Conservation (phyloP, 2,329 filamentous ascomycete species). For the Aspergillus floridensis region DNA sequence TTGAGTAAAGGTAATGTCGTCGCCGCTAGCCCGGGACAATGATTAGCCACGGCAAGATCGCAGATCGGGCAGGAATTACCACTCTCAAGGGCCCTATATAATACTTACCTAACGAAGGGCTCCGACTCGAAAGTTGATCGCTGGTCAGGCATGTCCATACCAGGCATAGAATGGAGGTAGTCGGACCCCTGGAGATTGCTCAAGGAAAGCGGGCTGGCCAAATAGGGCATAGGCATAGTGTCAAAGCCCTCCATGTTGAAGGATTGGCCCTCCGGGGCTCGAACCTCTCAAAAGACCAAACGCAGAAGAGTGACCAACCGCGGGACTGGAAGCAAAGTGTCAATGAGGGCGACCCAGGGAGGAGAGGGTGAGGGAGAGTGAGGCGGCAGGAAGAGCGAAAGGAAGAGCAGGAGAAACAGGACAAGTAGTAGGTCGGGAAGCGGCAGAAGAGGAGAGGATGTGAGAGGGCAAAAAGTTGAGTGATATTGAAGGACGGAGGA, state of each 20-base stretch:
- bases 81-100: not conserved
- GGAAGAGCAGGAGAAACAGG: not conserved
- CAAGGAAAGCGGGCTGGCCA: constrained; percentile 57
- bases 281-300: not conserved
- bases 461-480: not conserved
- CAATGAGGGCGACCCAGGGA: constrained; percentile 1
- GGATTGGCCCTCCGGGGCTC: not conserved
- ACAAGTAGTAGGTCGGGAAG: not conserved
- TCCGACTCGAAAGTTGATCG: constrained; percentile 61
- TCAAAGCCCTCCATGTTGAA: constrained; percentile 56
- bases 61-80: not conserved
- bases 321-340: not conserved
- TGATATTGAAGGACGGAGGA: not conserved
- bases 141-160: constrained; percentile 57
- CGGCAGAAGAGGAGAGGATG: not conserved
- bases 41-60: not conserved
- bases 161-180: constrained; percentile 50
- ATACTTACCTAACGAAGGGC: constrained; percentile 57
- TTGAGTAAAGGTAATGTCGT: constrained; percentile 52
- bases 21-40: constrained; percentile 41
- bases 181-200: constrained; percentile 50
- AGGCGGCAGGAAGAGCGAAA: not conserved
- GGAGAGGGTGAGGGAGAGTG: too few relatives aligned
- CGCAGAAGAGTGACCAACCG: not conserved
- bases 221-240: constrained; percentile 62